Evolutionary conservation across 2,329 filamentous ascomycete species (phyloP).

Genomic region (Coleophoma eucalyptorum): DNA sequence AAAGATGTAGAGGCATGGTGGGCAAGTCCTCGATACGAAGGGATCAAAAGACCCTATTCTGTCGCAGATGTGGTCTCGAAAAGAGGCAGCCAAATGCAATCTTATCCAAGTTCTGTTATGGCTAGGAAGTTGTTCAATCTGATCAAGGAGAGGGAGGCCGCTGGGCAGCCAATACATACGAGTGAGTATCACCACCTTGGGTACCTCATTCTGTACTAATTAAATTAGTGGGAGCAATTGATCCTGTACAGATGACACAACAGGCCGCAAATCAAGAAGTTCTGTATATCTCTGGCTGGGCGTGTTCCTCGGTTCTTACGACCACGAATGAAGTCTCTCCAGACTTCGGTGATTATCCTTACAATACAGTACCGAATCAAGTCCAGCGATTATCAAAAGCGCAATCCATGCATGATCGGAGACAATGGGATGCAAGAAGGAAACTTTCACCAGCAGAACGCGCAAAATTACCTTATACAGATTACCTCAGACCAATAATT

Average conservation of each 20-base stretch:
- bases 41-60: conserved; percentile 88
- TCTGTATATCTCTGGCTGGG: conserved; percentile 95
- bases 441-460: conserved; percentile 74
- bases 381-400: conserved; percentile 95
- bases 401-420: conserved; percentile 93
- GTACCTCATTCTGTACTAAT: conserved; percentile 8
- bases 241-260: conserved; percentile 99
- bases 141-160: conserved; percentile 70
- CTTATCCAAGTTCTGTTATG: conserved; percentile 91
- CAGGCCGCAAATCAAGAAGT: conserved; percentile 95
- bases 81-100: conserved; percentile 80
- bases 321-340: conserved; percentile 96
- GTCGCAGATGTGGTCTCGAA: conserved; percentile 92
- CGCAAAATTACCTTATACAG: conserved; percentile 73
- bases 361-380: conserved; percentile 98
- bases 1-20: conserved; percentile 89
- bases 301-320: conserved; percentile 89
- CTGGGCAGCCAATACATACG: conserved; percentile 88
- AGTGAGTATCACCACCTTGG: conserved; percentile 49
- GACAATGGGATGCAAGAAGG: conserved; percentile 83
- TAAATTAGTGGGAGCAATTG: conserved; percentile 82
- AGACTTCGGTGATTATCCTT: conserved; percentile 97
- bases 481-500: conserved; percentile 92
- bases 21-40: conserved; percentile 77
- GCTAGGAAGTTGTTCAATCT: conserved; percentile 92